phyloP scores from a whole-genome alignment of 495 filamentous ascomycete genomes.

The Penicilliopsis zonata region DNA sequence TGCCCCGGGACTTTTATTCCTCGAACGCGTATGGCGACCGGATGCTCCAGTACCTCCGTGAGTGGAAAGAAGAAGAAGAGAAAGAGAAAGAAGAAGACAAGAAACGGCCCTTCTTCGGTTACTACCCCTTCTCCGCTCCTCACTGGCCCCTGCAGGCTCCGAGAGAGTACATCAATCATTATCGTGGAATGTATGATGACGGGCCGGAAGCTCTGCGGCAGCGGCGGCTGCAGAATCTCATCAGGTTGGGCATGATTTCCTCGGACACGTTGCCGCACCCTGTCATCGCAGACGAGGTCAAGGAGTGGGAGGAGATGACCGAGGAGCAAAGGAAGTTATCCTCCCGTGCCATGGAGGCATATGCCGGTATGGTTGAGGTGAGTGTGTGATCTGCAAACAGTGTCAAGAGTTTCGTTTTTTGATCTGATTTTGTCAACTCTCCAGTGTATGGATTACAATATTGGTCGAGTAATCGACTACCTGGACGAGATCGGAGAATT shows the following conservation, averaged over 20 bases:
- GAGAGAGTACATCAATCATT: constrained; percentile 36
- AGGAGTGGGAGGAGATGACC: constrained; percentile 39
- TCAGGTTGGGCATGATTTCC: constrained; percentile 37
- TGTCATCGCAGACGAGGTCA: constrained; percentile 40
- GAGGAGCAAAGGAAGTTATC: constrained; percentile 39
- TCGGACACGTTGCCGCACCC: constrained; percentile 39
- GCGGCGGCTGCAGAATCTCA: constrained; percentile 37
- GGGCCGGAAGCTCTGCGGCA: constrained; percentile 42
- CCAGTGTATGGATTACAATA: constrained; percentile 48
- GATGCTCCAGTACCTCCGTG: constrained; percentile 38
- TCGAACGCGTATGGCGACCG: constrained; percentile 41
- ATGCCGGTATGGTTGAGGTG: constrained; percentile 55
- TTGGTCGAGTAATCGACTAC: constrained; percentile 46
- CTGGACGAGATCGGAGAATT: constrained; percentile 43
- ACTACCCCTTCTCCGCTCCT: constrained; percentile 48
- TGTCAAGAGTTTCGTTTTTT: too few relatives aligned
- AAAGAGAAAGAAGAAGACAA: too few relatives aligned
- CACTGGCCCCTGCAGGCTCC: constrained; percentile 52
- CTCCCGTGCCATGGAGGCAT: constrained; percentile 46
- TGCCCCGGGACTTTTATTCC: constrained; percentile 45
- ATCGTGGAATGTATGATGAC: constrained; percentile 44
- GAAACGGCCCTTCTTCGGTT: constrained; percentile 47
- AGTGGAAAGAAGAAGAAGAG: constrained; percentile 35
- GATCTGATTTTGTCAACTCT: too few relatives aligned
- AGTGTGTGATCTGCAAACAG: too few relatives aligned